Evolutionary conservation across 306 rosid genomes (phyloP).

Genomic region (Abrus pulchellus): DNA sequence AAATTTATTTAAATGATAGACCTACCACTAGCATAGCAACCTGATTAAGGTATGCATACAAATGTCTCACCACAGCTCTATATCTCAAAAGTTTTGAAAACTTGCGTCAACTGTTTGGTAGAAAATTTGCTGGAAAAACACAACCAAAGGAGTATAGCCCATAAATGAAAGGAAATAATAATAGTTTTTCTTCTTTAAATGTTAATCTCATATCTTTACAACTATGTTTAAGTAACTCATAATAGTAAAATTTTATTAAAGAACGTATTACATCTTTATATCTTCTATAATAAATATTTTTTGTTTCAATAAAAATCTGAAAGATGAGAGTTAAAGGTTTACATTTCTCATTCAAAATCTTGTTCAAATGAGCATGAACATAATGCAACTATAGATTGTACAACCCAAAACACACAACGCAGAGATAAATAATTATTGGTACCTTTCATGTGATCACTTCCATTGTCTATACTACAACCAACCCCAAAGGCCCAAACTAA

Average conservation of each 20-base stretch:
- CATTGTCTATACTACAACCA: slow-evolving; percentile 40
- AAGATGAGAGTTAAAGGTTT: not conserved
- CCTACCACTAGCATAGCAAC: slow-evolving; percentile 36
- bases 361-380: slow-evolving; percentile 14
- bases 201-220: no score
- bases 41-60: slow-evolving; percentile 1
- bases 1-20: slow-evolving; percentile 18
- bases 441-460: slow-evolving; percentile 37
- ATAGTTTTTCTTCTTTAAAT: not conserved
- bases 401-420: slow-evolving; percentile 14
- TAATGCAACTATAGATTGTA: not conserved
- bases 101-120: slow-evolving; percentile 1
- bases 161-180: not conserved
- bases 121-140: slow-evolving; percentile 4
- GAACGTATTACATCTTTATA: no score
- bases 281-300: no score
- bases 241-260: no score
- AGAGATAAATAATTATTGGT: slow-evolving; percentile 36
- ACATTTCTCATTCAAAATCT: slow-evolving; percentile 1
- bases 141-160: not conserved
- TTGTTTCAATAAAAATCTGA: no score
- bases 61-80: slow-evolving; percentile 21
- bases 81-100: slow-evolving; percentile 7
- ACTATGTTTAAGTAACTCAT: no score
- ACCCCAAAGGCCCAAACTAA: slow-evolving; percentile 41